These are phyloP conservation scores for Malus hybrid DNA, from an alignment of 331 rosid genomes.

Conservation along the genomic window DNA sequence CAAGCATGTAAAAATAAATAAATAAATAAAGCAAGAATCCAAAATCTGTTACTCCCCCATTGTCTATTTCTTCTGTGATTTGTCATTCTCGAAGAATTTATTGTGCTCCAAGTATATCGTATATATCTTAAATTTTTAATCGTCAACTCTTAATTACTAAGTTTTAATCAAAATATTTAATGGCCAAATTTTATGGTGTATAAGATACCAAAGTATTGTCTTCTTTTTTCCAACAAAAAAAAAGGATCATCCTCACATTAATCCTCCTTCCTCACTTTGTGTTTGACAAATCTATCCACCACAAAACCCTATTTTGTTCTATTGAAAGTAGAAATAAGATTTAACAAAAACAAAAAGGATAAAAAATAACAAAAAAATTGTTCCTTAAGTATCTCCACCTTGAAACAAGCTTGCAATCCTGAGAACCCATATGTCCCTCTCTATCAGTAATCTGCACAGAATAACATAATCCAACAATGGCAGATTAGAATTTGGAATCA, in stretches of 20 bases:
- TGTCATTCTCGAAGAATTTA: neutral
- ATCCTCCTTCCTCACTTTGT: slow-evolving; percentile 18
- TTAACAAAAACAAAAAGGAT: slow-evolving; percentile 7
- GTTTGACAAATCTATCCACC: slow-evolving; percentile 25
- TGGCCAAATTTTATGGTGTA: too few relatives aligned
- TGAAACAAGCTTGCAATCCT: slow-evolving; percentile 25
- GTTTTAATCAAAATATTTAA: too few relatives aligned
- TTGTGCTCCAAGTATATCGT: too few relatives aligned
- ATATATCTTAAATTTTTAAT: too few relatives aligned
- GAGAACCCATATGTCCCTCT: slow-evolving; percentile 14
- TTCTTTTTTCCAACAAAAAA: neutral
- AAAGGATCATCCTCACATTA: neutral
- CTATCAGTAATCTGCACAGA: slow-evolving; percentile 56
- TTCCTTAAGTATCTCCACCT: slow-evolving; percentile 27
- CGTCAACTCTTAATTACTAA: too few relatives aligned
- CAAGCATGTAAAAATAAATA: neutral
- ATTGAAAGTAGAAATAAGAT: neutral
- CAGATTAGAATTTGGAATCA: slow-evolving; percentile 2
- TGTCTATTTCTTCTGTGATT: neutral
- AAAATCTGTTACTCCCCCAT: neutral
- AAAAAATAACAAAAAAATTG: slow-evolving; percentile 12
- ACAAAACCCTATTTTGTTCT: slow-evolving; percentile 13
- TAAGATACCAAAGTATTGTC: neutral
- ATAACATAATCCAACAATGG: slow-evolving; percentile 18
- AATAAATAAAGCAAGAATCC: slow-evolving; percentile 13